Percentiles rank a stretch among this genome's conserved stretches.
These are phyloP conservation scores for Fusarium incarnatum DNA, from an alignment of 2,329 filamentous ascomycete species.

Conservation along the genomic window DNA sequence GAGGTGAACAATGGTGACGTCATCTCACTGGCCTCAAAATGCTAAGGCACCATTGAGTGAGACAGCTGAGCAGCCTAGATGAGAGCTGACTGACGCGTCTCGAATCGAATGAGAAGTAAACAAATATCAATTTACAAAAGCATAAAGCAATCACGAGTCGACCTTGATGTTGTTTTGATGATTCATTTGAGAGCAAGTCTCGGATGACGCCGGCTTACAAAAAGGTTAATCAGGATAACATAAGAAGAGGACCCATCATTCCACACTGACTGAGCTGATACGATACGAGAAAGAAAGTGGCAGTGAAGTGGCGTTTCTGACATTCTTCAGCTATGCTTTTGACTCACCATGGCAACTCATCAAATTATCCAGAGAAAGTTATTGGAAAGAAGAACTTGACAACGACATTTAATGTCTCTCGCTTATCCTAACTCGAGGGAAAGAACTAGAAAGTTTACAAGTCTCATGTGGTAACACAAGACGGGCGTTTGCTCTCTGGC, in stretches of 20 bases:
- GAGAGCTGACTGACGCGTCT: not conserved
- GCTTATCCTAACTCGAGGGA: not conserved
- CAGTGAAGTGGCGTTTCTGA: not conserved
- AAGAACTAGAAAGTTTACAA: not conserved
- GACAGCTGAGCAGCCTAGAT: not conserved
- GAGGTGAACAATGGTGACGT: not conserved
- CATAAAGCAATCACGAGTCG: not conserved
- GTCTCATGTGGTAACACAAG: constrained; percentile 1
- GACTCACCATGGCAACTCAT: not conserved
- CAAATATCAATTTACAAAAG: not conserved
- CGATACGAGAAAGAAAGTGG: not conserved
- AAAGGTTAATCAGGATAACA: not conserved
- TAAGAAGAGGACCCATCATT: not conserved
- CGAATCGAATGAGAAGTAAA: not conserved
- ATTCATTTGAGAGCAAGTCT: not conserved
- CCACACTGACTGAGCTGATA: not conserved
- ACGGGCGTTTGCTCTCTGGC: not conserved
- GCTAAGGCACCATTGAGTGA: not conserved
- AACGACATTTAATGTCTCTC: too few species aligned
- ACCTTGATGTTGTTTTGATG: not conserved
- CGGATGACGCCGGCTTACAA: not conserved
- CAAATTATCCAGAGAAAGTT: too few species aligned
- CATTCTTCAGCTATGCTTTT: not conserved
- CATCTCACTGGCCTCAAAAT: not conserved
- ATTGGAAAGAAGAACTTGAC: too few species aligned